These are phyloP conservation scores for Polytrichum formosum DNA, from an alignment of 225 moss, liverwort and hornwort genomes.

Conservation along the genomic window DNA sequence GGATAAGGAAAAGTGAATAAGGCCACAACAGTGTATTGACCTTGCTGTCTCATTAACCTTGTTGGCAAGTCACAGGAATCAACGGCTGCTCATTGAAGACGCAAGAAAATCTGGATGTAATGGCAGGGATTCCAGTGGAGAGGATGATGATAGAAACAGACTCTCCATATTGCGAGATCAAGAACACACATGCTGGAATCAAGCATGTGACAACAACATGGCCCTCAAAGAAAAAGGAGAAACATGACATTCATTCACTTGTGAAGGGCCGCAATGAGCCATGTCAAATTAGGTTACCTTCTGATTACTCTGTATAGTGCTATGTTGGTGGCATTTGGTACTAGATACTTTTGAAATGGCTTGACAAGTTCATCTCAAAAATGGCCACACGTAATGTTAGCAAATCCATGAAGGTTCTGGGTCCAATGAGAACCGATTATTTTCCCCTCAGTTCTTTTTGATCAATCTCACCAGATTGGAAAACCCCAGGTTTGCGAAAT, in stretches of 20 bases:
- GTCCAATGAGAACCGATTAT: background rate
- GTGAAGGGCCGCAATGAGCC: constrained; percentile 95
- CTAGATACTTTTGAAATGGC: background rate
- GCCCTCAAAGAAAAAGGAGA: constrained; percentile 94
- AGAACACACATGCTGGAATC: constrained; percentile 83
- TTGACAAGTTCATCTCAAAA: background rate
- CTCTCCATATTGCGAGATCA: constrained; percentile 92
- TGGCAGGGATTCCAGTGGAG: constrained; percentile 69
- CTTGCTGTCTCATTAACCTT: background rate
- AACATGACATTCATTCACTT: constrained; percentile 61
- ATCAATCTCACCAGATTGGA: no score
- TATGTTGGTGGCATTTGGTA: background rate
- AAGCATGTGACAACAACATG: constrained; percentile 75
- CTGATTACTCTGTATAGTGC: background rate
- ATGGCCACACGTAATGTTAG: background rate
- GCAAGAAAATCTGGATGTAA: constrained; percentile 67
- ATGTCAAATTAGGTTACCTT: constrained; percentile 80
- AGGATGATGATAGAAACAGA: constrained; percentile 96
- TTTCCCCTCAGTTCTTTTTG: no score
- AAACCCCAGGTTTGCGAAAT: background rate
- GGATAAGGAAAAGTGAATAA: no score
- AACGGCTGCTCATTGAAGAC: constrained; percentile 98
- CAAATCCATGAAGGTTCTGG: background rate
- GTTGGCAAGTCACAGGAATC: constrained; percentile 43
- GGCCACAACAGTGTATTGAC: background rate